These are phyloP conservation scores for Elasticomyces elasticus DNA, from an alignment of 495 filamentous ascomycete species.

Conservation along the genomic window DNA sequence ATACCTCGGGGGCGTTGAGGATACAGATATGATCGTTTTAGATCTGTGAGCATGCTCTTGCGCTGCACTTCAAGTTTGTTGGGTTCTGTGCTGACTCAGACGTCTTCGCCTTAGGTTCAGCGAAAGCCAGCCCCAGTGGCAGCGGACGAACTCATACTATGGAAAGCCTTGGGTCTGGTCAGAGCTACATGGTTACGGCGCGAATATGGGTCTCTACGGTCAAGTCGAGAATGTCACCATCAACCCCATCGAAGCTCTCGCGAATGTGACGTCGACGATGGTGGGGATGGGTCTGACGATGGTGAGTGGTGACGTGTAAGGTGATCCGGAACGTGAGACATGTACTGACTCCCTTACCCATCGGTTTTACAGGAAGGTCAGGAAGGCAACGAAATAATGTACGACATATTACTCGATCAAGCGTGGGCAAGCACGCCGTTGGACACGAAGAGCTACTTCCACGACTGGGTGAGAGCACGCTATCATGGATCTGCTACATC, in stretches of 20 bases:
- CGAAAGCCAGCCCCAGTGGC: slow-evolving; percentile 43
- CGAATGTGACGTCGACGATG: slow-evolving; percentile 30
- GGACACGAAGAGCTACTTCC: slow-evolving; percentile 39
- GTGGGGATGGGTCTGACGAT: slow-evolving; percentile 41
- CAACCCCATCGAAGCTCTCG: slow-evolving; percentile 38
- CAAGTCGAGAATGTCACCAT: slow-evolving; percentile 42
- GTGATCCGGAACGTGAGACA: too few species aligned
- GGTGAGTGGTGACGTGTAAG: too few species aligned
- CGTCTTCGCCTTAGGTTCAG: too few species aligned
- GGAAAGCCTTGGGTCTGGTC: slow-evolving; percentile 43
- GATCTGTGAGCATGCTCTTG: too few species aligned
- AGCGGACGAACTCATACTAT: slow-evolving; percentile 41
- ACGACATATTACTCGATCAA: slow-evolving; percentile 43
- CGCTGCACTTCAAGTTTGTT: too few species aligned
- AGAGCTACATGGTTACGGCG: slow-evolving; percentile 39
- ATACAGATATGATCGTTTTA: slow-evolving; percentile 43
- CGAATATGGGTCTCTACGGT: slow-evolving; percentile 43
- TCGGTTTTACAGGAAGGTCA: too few species aligned
- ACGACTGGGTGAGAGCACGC: slow-evolving; percentile 38
- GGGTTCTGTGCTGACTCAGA: too few species aligned
- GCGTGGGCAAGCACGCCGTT: slow-evolving; percentile 39
- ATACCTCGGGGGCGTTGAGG: slow-evolving; percentile 40
- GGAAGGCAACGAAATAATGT: slow-evolving; percentile 48
- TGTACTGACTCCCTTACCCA: too few species aligned
- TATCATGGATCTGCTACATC: slow-evolving; percentile 34